phyloP scores from a whole-genome alignment of 139 green algal species.

The Micractinium conductrix region DNA sequence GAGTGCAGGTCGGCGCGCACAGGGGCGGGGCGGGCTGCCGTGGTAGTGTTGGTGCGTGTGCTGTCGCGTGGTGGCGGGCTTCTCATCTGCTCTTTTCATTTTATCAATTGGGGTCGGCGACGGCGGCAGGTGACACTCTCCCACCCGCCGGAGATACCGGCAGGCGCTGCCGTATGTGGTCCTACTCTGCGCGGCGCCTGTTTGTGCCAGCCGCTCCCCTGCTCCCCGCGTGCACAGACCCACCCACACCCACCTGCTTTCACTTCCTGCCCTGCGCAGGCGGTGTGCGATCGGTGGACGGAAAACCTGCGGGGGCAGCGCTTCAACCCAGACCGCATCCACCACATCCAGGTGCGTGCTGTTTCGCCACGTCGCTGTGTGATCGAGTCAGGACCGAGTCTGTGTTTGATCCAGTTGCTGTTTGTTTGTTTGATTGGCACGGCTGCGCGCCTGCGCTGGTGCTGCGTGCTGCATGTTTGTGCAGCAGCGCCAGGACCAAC shows the following conservation, averaged over 20 bases:
- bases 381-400: too few species aligned
- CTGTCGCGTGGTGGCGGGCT: not conserved
- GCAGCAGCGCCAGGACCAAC: too few species aligned
- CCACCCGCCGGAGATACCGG: not conserved
- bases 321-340: constrained; percentile 30
- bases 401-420: too few species aligned
- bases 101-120: not conserved
- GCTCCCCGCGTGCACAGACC: not conserved
- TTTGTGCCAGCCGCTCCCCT: not conserved
- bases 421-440: too few species aligned
- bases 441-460: too few species aligned
- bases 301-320: constrained; percentile 29
- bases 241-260: not conserved
- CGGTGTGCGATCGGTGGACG: constrained; percentile 36
- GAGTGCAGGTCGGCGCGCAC: constrained; percentile 40
- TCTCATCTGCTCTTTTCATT: not conserved
- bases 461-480: too few species aligned
- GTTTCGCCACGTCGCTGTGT: too few species aligned
- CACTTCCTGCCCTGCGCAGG: not conserved
- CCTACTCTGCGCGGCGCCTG: too few species aligned
- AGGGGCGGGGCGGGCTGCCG: too few species aligned
- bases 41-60: not conserved
- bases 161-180: not conserved
- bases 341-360: constrained; percentile 29
- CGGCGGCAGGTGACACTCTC: too few species aligned